Evolutionary conservation across 768 basidiomycete genomes (phyloP), one percentile per base, ranked within the genome.

Genomic region (Russula sp.): DNA sequence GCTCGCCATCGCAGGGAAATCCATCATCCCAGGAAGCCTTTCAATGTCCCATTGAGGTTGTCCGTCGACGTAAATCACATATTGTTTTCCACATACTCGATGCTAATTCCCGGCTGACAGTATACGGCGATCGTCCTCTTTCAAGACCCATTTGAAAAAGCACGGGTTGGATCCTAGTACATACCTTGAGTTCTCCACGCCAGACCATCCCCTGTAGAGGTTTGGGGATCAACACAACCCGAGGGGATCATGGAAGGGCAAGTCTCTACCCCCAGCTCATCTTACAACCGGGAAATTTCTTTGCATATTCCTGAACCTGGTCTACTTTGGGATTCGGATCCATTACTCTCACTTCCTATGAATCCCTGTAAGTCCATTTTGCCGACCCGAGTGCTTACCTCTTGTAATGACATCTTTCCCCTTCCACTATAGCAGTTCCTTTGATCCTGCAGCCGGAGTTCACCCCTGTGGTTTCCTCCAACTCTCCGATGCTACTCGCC

Each of bases 41-140:
- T 59, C 62, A 58, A 18, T 73, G 71, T 30, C 11, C 26, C 30
- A 20, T 44, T 40, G 52, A 58, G 22, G 53, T 20, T 71, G 70
- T 40, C 44, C 32, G 9, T 64, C 69, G 34, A 65, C 51, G 69
- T 70, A 58, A 84, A 66, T 57, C 74, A 69, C 55, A 60, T 42
- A 56, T 62, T 5, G 2, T n/a, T 34, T 56, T 46, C 60, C 42
- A 50, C n/a, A 13, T 26, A 10, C 55, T n/a, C 38, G 10, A 49
- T 18, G 22, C 16, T 38, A 32, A 65, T 61, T 46, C 54, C 9
- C n/a, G n/a, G 14, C 49, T 50, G 22, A 24, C 57, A 89, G 86
- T 36, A 89, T 88, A 69, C 86, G 87, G 71, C 85, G 88, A 57
- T 79, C 80, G 30, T 82, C 83, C 34, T 79, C 82, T 26, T 89